A percentile compares a stretch with the other conserved stretches of the same genome.
Evolutionary conservation across 345 rosid genomes (phyloP).

Genomic region (Bruguiera gymnorhiza): DNA sequence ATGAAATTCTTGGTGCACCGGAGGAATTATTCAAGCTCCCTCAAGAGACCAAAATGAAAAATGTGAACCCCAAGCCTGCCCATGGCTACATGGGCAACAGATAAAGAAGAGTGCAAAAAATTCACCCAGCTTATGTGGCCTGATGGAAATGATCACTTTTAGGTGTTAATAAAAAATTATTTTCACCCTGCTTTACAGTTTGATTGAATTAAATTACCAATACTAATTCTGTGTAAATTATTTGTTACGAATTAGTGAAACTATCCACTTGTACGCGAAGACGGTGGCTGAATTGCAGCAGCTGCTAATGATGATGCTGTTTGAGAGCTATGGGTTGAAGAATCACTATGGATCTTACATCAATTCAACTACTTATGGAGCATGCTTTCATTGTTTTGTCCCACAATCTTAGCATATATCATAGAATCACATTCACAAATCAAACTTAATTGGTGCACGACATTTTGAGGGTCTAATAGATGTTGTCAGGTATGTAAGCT

Average conservation of each 20-base stretch:
- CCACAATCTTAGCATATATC: no score
- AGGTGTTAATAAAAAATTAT: slow-evolving; percentile 13
- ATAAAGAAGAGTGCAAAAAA: slow-evolving; percentile 19
- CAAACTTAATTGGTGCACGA: no score
- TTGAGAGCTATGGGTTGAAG: slow-evolving; percentile 52
- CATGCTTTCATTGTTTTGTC: no score
- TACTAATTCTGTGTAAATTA: background rate
- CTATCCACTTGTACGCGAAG: slow-evolving; percentile 35
- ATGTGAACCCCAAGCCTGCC: slow-evolving; percentile 29
- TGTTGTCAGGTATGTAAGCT: no score
- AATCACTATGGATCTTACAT: slow-evolving; percentile 34
- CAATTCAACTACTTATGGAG: slow-evolving; percentile 34
- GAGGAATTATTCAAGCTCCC: slow-evolving; percentile 39
- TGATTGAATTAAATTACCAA: no score
- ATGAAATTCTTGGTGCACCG: slow-evolving; percentile 5
- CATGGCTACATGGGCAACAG: slow-evolving; percentile 36
- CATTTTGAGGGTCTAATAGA: no score
- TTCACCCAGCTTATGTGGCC: slow-evolving; percentile 49
- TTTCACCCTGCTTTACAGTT: no score
- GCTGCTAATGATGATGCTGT: slow-evolving; percentile 47
- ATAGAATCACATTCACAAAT: no score
- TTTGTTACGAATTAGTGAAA: slow-evolving; percentile 31
- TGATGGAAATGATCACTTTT: slow-evolving; percentile 32
- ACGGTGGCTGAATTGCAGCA: slow-evolving; percentile 41
- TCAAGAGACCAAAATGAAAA: slow-evolving; percentile 30